Evolutionary conservation across 441 rosid genomes (phyloP).

Genomic region (Bocquillonia castaneifolia): DNA sequence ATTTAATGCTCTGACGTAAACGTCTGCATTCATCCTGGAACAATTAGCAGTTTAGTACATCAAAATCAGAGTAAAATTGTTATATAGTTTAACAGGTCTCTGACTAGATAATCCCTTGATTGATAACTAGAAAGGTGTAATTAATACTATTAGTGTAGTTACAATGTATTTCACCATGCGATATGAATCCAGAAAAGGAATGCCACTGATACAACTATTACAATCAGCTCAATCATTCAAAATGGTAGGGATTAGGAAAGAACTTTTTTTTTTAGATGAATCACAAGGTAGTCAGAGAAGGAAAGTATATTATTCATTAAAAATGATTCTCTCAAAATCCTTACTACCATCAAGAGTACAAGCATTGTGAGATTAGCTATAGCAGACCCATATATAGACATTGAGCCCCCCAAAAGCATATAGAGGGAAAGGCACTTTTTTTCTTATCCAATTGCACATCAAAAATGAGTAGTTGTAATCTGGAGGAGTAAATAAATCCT

Average conservation of each 20-base stretch:
- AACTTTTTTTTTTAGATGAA: background rate
- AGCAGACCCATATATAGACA: no score
- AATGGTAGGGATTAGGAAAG: background rate
- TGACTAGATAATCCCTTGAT: background rate
- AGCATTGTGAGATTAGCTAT: no score
- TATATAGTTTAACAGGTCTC: constrained; percentile 8
- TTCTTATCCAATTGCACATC: no score
- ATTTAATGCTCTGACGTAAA: constrained; percentile 61
- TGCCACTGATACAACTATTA: background rate
- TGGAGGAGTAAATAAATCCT: no score
- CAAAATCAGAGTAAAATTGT: constrained; percentile 15
- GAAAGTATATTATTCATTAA: background rate
- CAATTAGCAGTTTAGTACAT: constrained; percentile 26
- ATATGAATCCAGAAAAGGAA: constrained; percentile 3
- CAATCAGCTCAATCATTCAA: background rate
- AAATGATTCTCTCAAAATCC: background rate
- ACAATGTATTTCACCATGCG: background rate
- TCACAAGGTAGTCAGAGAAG: background rate
- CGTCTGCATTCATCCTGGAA: constrained; percentile 85
- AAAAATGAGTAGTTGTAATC: no score
- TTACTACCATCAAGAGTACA: background rate
- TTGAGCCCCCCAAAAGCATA: no score
- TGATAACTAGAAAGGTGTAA: background rate
- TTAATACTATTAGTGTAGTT: background rate
- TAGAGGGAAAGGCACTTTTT: no score